Base-by-base conservation (phyloP, 2,329 filamentous ascomycete genomes). In the Pseudopithomyces maydicus region DNA sequence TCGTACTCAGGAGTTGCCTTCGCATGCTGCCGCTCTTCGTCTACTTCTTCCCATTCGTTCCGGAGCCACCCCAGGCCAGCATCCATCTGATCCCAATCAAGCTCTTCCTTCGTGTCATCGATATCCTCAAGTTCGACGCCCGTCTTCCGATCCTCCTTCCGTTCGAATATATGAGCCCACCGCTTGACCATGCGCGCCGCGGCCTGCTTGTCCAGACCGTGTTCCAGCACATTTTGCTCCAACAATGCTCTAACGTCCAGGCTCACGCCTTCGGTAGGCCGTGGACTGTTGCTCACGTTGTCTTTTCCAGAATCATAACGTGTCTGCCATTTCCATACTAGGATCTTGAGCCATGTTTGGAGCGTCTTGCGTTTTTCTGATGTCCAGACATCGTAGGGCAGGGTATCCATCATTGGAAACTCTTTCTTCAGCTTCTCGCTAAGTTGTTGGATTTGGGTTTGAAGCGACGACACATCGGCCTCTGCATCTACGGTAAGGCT, bases 311-410 rank as follows among this genome's bases (percentile, higher is more conserved):
- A 8, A 20, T 71, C 62, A 11, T 67, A 65, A 0, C 68, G 58
- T 17, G 59, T 63, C 19, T 67, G 54, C 62, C 66, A 74, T 42
- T 68, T 62, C 6, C 41, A 55, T 0, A 63, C 43, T 0, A 74
- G 41, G 12, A 74, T 67, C 48, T 63, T 71, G 0, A 74, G 57
- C 68, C 69, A 74, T 1, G 60, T 69, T 39, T 64, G 61, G n/a
- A 73, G 32, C 0, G 63, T 63, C 8, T 57, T 50, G 15, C 56
- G 56, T 26, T 68, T 65, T 10, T 58, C 62, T 3, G 59, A 62
- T 1, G 46, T 62, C 66, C 63, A 70, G 6, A 72, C 62, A 5
- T 67, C 58, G 47, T 65, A 68, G 0, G 72, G 71, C 0, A 73
- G 58, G 2, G 47, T 56, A 26, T 72, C 67, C 46, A 73, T 65